Base-by-base conservation (phyloP, 2,329 filamentous ascomycete genomes). In the Chaetoscypha palmicola region DNA sequence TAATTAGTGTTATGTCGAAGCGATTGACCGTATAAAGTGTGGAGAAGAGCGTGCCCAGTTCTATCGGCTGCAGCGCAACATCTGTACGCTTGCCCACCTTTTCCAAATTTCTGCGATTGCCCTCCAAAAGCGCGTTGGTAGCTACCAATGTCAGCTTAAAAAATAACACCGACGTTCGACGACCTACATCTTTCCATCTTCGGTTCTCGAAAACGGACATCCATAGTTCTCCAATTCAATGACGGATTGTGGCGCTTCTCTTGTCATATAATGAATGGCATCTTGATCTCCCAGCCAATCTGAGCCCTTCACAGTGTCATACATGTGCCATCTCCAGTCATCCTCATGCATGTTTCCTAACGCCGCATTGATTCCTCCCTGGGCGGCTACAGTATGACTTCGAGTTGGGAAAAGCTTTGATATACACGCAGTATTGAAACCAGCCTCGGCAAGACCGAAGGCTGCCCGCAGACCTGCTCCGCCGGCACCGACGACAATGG, bases 251-350 rank as follows among this genome's bases (percentile, higher is more conserved):
- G 90, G 89, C 50, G 90, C 90, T 71, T 96, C 90, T 62, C 89
- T 79, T 61, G 90, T 96, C 90, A 96, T 96, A 74, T 96, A 96
- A 71, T 96, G 90, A 64, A 96, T 96, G 54, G 90, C 90, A 65
- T 96, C 90, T 70, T 96, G 90, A 68, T 96, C 90, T 67, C 90
- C 90, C 40, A 96, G 79, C 90, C 90, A 96, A 74, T 96, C 90
- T 55, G 87, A 94, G 55, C 90, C 90, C 76, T 96, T 96, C 65
- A 96, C 90, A 33, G 90, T 96, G 68, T 96, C 90, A 74, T 96
- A 96, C 90, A 96, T 96, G 72, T 96, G 90, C 90, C 90, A 96
- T 74, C 89, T 82, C 90, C 90, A 96, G 72, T 96, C 89, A 62
- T 96, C 90, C 73, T 91, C 80, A 76, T 95, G 89, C 90, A 96